Conservation (phyloP, 345 rosid species). For the Abelmoschus esculentus region DNA sequence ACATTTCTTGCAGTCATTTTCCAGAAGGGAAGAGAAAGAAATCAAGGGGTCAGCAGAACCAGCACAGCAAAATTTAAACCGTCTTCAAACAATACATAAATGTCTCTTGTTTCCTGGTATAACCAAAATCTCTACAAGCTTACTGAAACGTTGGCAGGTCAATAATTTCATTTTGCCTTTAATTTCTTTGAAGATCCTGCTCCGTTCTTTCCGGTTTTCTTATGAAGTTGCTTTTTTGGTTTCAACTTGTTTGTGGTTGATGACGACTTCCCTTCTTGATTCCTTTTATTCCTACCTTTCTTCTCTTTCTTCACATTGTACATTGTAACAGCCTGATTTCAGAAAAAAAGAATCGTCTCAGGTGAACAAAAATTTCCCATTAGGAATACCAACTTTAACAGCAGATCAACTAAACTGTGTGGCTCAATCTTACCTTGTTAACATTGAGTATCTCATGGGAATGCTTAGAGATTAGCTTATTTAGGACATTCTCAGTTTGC, state of each 20-base stretch:
- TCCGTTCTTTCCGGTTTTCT: slow-evolving; percentile 32
- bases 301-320: slow-evolving; percentile 78
- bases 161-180: neutral
- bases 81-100: neutral
- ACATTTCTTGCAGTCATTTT: too few species aligned
- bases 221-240: slow-evolving; percentile 30
- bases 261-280: slow-evolving; percentile 28
- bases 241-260: slow-evolving; percentile 42
- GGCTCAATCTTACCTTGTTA: slow-evolving; percentile 47
- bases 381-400: neutral
- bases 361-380: neutral
- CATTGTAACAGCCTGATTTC: slow-evolving; percentile 63
- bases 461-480: slow-evolving; percentile 69
- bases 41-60: neutral
- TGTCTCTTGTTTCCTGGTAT: neutral
- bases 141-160: neutral
- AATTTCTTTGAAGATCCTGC: slow-evolving; percentile 27
- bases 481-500: slow-evolving; percentile 70
- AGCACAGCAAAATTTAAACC: neutral
- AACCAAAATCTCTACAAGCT: slow-evolving; percentile 1
- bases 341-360: neutral
- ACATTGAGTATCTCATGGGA: slow-evolving; percentile 82
- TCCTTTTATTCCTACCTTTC: slow-evolving; percentile 24
- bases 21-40: too few species aligned
- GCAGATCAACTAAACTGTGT: neutral